Conservation (phyloP, 2,329 filamentous ascomycete genomes). For the Shiraia bambusicola region DNA sequence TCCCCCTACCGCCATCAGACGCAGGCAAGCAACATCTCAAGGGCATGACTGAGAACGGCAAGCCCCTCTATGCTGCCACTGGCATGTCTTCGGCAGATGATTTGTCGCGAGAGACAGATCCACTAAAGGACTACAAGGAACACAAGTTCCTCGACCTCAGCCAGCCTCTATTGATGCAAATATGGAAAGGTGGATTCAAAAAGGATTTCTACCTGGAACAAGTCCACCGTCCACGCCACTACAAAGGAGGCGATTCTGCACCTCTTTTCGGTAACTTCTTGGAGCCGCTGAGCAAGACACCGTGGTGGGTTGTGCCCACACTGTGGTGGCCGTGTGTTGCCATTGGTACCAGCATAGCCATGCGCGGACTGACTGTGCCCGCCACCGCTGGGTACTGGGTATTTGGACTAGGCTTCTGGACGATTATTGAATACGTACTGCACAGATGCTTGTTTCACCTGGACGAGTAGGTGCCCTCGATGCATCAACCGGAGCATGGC, state of each 20-base stretch:
- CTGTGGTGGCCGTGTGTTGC: conserved; percentile 80
- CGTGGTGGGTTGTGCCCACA: conserved; percentile 86
- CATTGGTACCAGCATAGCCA: conserved; percentile 70
- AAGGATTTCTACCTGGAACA: conserved; percentile 98
- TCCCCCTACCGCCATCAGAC: conserved; percentile 55
- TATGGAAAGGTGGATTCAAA: conserved; percentile 83
- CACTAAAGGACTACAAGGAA: conserved; percentile 72
- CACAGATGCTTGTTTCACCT: conserved; percentile 94
- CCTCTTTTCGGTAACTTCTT: conserved; percentile 97
- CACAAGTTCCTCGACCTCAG: conserved; percentile 93
- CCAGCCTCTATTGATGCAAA: conserved; percentile 79
- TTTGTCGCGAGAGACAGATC: conserved; percentile 81
- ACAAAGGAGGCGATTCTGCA: conserved; percentile 88
- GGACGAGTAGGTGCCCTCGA: conserved; percentile 67
- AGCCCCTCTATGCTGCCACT: conserved; percentile 61
- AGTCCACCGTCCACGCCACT: conserved; percentile 92
- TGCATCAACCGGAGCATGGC: conserved; percentile 22
- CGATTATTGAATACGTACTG: conserved; percentile 81
- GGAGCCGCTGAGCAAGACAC: conserved; percentile 93
- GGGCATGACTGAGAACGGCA: conserved; percentile 51
- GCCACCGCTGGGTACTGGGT: conserved; percentile 63
- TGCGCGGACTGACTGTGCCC: conserved; percentile 54
- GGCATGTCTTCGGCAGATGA: conserved; percentile 91
- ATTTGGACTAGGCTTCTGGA: conserved; percentile 78
- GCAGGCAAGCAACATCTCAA: conserved; percentile 53